Percentiles rank a stretch among this genome's conserved stretches.
Evolutionary conservation across 1,284 basidiomycete species (phyloP).

Genomic region (Ceratobasidium sp.): DNA sequence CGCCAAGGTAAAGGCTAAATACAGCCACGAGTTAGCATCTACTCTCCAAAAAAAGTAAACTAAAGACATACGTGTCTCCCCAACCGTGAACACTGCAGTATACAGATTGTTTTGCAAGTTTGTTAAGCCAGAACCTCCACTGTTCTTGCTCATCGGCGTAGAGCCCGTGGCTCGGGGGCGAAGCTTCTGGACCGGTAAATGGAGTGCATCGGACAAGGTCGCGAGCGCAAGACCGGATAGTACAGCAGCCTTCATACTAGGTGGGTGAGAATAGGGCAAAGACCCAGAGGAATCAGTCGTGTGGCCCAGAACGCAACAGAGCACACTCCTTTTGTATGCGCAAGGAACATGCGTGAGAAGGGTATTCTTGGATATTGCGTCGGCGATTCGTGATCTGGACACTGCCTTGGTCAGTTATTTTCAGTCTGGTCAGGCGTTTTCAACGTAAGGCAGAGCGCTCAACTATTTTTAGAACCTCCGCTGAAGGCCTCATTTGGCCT

Average conservation of each 20-base stretch:
- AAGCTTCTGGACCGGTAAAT: conserved; percentile 24
- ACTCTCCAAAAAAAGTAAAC: neutral
- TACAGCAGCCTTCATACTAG: conserved; percentile 10
- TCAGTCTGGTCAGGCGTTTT: neutral
- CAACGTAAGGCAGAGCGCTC: conserved; percentile 1
- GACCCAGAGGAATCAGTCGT: neutral
- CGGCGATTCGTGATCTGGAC: conserved; percentile 7
- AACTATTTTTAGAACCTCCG: conserved; percentile 1
- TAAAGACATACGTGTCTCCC: neutral
- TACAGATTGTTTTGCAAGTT: conserved; percentile 18
- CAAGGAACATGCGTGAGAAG: neutral
- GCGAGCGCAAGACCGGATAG: conserved; percentile 20
- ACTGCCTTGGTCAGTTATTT: conserved; percentile 18
- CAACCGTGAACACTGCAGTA: conserved; percentile 10
- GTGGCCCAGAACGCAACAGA: neutral
- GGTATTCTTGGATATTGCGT: neutral
- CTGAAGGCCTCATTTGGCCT: neutral
- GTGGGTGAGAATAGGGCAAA: neutral
- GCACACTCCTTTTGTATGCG: conserved; percentile 10
- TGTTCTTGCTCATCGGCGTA: conserved; percentile 17
- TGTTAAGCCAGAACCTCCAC: neutral
- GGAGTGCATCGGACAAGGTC: conserved; percentile 19
- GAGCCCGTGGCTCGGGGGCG: conserved; percentile 17
- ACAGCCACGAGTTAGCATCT: neutral
- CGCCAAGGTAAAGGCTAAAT: conserved; percentile 17